Conservation (phyloP, 345 rosid species). For the Eucalyptus guilfoylei region DNA sequence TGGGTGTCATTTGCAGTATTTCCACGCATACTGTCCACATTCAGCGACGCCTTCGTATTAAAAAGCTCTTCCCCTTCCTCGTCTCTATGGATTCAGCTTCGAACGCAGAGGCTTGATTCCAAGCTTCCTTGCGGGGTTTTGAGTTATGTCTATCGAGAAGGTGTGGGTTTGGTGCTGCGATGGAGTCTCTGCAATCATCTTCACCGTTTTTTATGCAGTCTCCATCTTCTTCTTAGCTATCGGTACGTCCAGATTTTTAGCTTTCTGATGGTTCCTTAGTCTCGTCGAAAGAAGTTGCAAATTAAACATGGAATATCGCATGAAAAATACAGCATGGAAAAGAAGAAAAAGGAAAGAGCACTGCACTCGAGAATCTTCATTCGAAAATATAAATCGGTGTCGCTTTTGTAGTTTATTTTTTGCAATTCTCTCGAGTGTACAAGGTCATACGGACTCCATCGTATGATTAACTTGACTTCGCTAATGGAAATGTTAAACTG, state of each 20-base stretch:
- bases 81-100: neutral
- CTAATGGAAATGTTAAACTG: neutral
- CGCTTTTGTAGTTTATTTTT: neutral
- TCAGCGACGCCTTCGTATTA: neutral
- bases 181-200: neutral
- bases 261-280: neutral
- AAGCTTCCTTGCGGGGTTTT: neutral
- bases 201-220: constrained; percentile 2
- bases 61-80: neutral
- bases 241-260: constrained; percentile 1
- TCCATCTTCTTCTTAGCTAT: constrained; percentile 4
- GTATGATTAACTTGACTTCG: neutral
- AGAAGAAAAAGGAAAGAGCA: neutral
- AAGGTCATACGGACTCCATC: neutral
- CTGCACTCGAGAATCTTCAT: neutral
- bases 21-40: neutral
- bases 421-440: neutral
- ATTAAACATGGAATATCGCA: neutral
- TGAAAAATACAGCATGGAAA: neutral
- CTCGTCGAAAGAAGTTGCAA: neutral
- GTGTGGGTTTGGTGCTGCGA: neutral
- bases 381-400: neutral
- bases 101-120: neutral
- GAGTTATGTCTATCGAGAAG: neutral
- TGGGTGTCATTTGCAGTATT: neutral